Percentiles rank a stretch among this genome's conserved stretches.
phyloP scores from a whole-genome alignment of 2,329 filamentous ascomycete species.

The Pyricularia sp. region DNA sequence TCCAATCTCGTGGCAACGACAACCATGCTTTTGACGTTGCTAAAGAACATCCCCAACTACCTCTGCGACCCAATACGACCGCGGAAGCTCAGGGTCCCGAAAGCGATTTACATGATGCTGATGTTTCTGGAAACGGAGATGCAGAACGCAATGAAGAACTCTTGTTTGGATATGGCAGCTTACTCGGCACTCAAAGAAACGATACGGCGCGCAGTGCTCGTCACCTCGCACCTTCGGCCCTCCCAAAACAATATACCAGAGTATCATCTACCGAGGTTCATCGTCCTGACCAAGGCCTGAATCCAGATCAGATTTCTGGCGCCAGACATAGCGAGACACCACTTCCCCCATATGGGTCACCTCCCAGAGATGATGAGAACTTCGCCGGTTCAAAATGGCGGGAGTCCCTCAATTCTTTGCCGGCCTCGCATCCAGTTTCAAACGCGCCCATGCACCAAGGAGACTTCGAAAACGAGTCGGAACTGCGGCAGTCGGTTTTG shows the following conservation, averaged over 20 bases:
- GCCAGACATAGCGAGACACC: neutral
- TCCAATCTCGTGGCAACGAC: neutral
- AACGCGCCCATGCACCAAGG: neutral
- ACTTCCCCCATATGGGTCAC: neutral
- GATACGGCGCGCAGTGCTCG: neutral
- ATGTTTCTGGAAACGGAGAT: conserved; percentile 3
- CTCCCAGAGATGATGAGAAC: neutral
- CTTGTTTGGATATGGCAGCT: neutral
- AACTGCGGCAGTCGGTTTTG: neutral
- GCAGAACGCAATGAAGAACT: neutral
- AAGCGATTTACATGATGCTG: conserved; percentile 3
- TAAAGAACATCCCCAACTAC: neutral
- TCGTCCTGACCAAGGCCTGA: neutral
- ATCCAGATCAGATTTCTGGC: neutral
- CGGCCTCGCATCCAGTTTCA: neutral
- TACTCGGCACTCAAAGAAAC: neutral
- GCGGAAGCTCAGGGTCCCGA: neutral
- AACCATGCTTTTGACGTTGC: neutral
- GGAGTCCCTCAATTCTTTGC: neutral
- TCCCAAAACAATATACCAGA: neutral
- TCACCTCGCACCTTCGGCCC: neutral
- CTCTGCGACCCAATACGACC: neutral
- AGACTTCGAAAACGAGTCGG: neutral
- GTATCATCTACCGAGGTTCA: neutral
- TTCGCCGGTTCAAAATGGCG: neutral